Conservation (phyloP, 495 filamentous ascomycete genomes). For the Xylaria acuta region DNA sequence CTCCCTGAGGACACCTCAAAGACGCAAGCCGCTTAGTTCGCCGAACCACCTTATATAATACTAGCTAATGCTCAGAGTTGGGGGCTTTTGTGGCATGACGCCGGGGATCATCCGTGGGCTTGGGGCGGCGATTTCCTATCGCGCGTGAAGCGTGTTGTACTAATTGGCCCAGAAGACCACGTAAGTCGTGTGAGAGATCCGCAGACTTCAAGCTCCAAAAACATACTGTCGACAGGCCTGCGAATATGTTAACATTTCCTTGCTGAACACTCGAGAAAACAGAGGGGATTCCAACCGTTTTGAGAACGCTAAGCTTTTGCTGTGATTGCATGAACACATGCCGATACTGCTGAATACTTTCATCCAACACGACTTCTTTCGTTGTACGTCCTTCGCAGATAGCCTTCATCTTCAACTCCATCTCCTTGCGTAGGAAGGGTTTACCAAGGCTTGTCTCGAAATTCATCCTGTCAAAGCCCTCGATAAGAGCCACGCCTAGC, state of each 20-base stretch:
- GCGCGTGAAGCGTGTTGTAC: conserved; percentile 2
- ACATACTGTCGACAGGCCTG: conserved; percentile 59
- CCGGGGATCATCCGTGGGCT: conserved; percentile 24
- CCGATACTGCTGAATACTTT: conserved; percentile 83
- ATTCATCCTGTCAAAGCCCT: conserved; percentile 91
- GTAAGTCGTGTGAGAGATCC: neutral
- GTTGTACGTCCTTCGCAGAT: conserved; percentile 89
- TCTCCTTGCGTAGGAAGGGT: conserved; percentile 97
- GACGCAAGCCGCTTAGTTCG: neutral
- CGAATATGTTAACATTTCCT: conserved; percentile 34
- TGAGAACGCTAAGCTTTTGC: conserved; percentile 76
- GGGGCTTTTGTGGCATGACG: conserved; percentile 16
- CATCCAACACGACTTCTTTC: conserved; percentile 72
- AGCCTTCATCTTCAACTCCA: conserved; percentile 92
- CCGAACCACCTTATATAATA: neutral
- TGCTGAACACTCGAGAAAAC: conserved; percentile 4
- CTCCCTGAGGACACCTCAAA: neutral
- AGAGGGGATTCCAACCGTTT: conserved; percentile 60
- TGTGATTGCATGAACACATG: conserved; percentile 80
- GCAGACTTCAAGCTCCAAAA: conserved; percentile 37
- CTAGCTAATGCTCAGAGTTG: conserved; percentile 32
- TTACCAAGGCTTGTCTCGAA: conserved; percentile 91
- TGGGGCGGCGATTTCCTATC: conserved; percentile 15
- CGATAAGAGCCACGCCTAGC: conserved; percentile 86
- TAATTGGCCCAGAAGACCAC: neutral